Percentiles rank a stretch among this genome's conserved stretches.
Evolutionary conservation across 352 stramenopile species (phyloP).

Genomic region (Phytopythium chamaehyphon): DNA sequence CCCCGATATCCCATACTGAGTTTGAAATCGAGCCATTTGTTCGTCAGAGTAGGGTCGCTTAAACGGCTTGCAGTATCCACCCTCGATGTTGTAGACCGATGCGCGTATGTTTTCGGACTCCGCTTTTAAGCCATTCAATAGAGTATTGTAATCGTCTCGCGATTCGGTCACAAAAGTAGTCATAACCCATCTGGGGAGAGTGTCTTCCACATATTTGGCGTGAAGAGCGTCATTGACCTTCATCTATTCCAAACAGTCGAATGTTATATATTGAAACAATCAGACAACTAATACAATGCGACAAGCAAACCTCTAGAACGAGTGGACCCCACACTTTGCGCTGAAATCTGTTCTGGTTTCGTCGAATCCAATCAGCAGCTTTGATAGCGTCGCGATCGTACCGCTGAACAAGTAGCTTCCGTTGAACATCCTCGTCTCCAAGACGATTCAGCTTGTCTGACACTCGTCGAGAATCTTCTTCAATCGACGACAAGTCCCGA

Average conservation of each 20-base stretch:
- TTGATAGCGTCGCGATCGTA: conserved; percentile 68
- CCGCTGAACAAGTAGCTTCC: conserved; percentile 48
- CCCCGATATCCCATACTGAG: conserved; percentile 62
- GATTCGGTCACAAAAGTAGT: conserved; percentile 72
- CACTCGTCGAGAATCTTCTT: conserved; percentile 50
- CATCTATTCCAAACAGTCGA: conserved; percentile 30
- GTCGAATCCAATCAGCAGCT: conserved; percentile 72
- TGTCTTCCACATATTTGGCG: conserved; percentile 84
- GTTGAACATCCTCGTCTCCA: conserved; percentile 74
- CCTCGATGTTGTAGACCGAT: conserved; percentile 68
- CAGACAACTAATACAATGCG: background rate
- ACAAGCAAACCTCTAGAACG: conserved; percentile 51
- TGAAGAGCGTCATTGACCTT: conserved; percentile 75
- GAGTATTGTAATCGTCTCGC: conserved; percentile 76
- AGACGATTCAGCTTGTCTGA: conserved; percentile 56
- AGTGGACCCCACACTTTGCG: conserved; percentile 81
- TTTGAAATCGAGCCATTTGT: conserved; percentile 45
- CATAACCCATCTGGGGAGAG: conserved; percentile 76
- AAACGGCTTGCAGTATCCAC: conserved; percentile 40
- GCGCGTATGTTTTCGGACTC: conserved; percentile 44
- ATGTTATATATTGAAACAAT: background rate
- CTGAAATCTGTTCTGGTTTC: conserved; percentile 61
- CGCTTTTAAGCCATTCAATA: conserved; percentile 54
- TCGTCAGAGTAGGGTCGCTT: conserved; percentile 54
- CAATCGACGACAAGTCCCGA: conserved; percentile 38